Percentiles rank a stretch among this genome's conserved stretches.
phyloP scores from a whole-genome alignment of 306 rosid species.

The Prunus fruticosa region DNA sequence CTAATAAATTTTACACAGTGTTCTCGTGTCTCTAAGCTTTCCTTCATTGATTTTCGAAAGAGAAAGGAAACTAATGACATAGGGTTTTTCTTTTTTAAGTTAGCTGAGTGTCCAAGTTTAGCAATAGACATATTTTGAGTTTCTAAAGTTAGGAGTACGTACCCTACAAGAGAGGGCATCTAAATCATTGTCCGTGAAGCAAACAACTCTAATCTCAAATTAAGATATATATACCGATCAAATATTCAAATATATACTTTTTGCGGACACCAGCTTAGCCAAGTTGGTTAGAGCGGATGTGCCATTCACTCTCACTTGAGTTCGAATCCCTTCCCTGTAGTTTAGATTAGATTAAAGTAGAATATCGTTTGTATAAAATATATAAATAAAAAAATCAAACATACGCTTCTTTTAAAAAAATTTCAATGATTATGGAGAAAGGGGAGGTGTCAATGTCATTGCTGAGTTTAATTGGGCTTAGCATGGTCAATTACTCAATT shows the following conservation, averaged over 20 bases:
- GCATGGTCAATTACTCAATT: constrained; percentile 10
- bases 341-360: neutral
- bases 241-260: neutral
- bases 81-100: neutral
- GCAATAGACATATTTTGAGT: neutral
- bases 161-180: constrained; percentile 12
- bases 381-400: neutral
- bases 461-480: neutral
- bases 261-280: neutral
- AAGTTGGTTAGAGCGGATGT: neutral
- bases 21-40: constrained; percentile 13
- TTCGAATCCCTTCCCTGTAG: neutral
- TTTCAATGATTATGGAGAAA: constrained; percentile 4
- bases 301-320: neutral
- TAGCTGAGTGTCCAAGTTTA: neutral
- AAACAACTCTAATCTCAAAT: neutral
- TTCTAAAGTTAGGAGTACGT: neutral
- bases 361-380: neutral
- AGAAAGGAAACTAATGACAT: neutral
- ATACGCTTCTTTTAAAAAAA: neutral
- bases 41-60: constrained; percentile 10
- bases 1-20: constrained; percentile 13
- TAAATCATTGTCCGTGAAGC: constrained; percentile 14
- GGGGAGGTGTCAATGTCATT: neutral
- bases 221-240: neutral